Base-by-base conservation (phyloP, 2,329 filamentous ascomycete genomes). In the Fusarium verticillioides region DNA sequence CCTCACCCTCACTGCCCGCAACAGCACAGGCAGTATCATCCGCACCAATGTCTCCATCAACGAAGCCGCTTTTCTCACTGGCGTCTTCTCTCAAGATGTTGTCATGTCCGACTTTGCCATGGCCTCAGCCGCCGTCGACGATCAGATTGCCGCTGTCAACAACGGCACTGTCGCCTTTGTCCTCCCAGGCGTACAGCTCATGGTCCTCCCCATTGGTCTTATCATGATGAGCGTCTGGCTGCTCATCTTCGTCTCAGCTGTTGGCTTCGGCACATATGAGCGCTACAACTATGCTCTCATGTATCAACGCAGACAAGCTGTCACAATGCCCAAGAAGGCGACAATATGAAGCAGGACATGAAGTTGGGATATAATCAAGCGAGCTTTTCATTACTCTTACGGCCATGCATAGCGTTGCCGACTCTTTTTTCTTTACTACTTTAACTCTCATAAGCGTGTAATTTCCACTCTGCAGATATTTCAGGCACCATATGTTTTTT, bases 191-290 rank as follows among this genome's bases (percentile, higher is more conserved):
- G 87, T 89, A 43, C 87, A 89, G 68, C 86, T 94, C 60, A 85
- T 93, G 76, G 89, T 94, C 68, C 91, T 93, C 81, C 92, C 93
- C 12, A 84, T 92, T 36, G 93, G 93, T 23, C 83, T 92, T n/a
- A 83, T 93, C 73, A 86, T 95, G 75, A 92, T 89, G 5, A 83
- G 87, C 43, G 77, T 87, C 18, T 95, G 93, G 91, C 81, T 89
- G 4, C 70, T 87, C 2, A 68, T 92, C 26, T 89, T 91, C 32
- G 57, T 90, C 11, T 80, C 81, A 1, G 88, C 87, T 28, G 88
- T 92, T 69, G 91, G 87, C 7, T 87, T 87, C 63, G 93, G 93
- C 63, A 94, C 92, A 9, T 86, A 89, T 66, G 87, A 91, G 78
- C 87, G 92, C 61, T 90, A 92, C 64, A 86, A 88, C 78, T 93